These are phyloP conservation scores for Mucor sp. DNA, from an alignment of 371 early-diverging fungal species.

Conservation along the genomic window DNA sequence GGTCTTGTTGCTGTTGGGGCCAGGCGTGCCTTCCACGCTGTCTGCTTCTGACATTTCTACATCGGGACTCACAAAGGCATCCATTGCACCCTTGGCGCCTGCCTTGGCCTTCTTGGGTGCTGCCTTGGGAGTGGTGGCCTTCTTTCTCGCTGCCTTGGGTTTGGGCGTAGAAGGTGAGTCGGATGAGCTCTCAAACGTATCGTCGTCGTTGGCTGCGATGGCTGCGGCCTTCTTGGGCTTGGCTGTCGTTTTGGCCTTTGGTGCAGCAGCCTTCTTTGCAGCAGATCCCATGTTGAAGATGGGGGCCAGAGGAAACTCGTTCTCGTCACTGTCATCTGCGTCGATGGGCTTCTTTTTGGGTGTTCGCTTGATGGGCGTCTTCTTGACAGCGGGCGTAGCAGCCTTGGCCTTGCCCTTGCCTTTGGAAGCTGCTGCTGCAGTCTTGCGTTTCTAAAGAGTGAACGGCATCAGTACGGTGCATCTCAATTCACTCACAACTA, in stretches of 20 bases:
- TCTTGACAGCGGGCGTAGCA: background rate
- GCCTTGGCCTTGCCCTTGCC: background rate
- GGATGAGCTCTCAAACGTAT: background rate
- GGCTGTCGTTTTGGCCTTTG: background rate
- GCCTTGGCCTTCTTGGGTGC: background rate
- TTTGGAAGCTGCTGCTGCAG: background rate
- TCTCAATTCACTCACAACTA: too few relatives aligned
- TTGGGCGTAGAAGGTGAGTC: conserved; percentile 11
- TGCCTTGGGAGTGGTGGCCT: background rate
- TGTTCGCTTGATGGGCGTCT: conserved; percentile 10
- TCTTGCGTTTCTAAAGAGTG: conserved; percentile 13
- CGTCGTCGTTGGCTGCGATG: background rate
- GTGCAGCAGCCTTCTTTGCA: background rate
- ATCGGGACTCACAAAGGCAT: background rate
- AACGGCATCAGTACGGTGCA: too few relatives aligned
- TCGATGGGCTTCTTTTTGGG: background rate
- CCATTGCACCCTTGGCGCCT: background rate
- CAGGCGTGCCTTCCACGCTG: background rate
- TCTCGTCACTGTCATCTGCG: background rate
- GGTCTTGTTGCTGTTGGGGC: conserved; percentile 41
- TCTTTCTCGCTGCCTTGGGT: conserved; percentile 15
- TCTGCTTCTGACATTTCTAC: conserved; percentile 5
- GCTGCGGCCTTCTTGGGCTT: background rate
- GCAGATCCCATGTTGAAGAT: background rate
- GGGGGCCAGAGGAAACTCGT: background rate